phyloP scores from a whole-genome alignment of 306 rosid genomes.

The Senna siamea region DNA sequence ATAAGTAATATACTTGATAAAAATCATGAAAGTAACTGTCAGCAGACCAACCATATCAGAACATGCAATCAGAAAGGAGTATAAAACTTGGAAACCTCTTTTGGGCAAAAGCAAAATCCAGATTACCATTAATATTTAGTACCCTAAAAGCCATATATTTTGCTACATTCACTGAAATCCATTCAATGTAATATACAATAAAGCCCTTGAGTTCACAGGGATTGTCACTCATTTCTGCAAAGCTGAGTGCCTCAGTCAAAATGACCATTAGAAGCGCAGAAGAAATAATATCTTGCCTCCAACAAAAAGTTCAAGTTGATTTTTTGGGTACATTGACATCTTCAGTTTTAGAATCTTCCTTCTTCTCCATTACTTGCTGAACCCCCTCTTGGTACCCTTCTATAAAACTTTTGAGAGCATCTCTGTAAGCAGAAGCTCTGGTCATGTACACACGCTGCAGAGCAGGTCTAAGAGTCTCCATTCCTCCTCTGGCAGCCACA shows the following conservation, averaged over 20 bases:
- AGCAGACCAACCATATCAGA: slow-evolving; percentile 15
- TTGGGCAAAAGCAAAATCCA: slow-evolving; percentile 10
- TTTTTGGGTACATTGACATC: slow-evolving; percentile 47
- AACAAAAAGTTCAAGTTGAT: slow-evolving; percentile 39
- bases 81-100: slow-evolving; percentile 9
- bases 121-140: slow-evolving; percentile 18
- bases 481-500: slow-evolving; percentile 64
- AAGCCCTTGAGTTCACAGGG: slow-evolving; percentile 11
- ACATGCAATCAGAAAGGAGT: not conserved
- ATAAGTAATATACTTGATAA: not conserved
- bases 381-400: slow-evolving; percentile 85
- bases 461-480: slow-evolving; percentile 75
- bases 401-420: slow-evolving; percentile 85
- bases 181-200: slow-evolving; percentile 23
- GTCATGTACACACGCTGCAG: slow-evolving; percentile 88
- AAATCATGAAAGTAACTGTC: slow-evolving; percentile 13
- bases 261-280: slow-evolving; percentile 14
- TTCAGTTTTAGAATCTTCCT: slow-evolving; percentile 53
- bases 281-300: slow-evolving; percentile 21
- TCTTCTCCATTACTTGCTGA: slow-evolving; percentile 71
- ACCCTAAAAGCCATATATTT: slow-evolving; percentile 26
- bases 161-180: slow-evolving; percentile 25
- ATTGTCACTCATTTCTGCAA: slow-evolving; percentile 31
- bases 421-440: slow-evolving; percentile 85
- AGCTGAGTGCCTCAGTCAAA: slow-evolving; percentile 32